A percentile compares a stretch with the other conserved stretches of the same genome.
These are phyloP conservation scores for Spergularia marina DNA, from an alignment of 148 eudicot species.

Conservation along the genomic window DNA sequence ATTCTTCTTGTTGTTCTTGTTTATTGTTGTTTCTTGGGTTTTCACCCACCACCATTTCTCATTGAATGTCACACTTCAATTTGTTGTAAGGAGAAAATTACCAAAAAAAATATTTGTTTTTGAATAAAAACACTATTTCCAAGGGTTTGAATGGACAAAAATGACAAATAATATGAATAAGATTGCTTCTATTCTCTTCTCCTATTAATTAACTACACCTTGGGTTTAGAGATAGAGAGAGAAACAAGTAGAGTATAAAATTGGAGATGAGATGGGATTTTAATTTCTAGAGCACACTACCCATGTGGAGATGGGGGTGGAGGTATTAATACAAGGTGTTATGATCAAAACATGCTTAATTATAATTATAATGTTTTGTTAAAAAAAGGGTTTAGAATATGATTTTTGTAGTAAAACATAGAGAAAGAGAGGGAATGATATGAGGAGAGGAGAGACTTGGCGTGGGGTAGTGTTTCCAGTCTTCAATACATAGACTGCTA, in stretches of 20 bases:
- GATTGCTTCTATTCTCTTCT: conserved; percentile 27
- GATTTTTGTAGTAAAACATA: conserved; percentile 30
- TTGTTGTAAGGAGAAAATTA: background rate
- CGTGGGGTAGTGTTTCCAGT: conserved; percentile 69
- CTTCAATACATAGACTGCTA: conserved; percentile 77
- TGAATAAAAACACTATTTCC: conserved; percentile 17
- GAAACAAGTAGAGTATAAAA: background rate
- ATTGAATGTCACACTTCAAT: conserved; percentile 11
- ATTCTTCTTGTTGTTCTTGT: conserved; percentile 6
- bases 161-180: conserved; percentile 35
- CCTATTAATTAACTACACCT: background rate
- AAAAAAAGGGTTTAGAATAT: too few relatives aligned
- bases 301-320: conserved; percentile 52
- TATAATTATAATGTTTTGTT: too few relatives aligned
- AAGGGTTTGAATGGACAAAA: conserved; percentile 18
- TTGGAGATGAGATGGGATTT: conserved; percentile 17
- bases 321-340: conserved; percentile 39
- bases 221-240: conserved; percentile 19
- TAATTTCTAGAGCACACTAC: conserved; percentile 28
- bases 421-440: conserved; percentile 24
- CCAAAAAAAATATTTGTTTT: background rate
- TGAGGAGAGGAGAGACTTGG: conserved; percentile 25
- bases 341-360: conserved; percentile 35
- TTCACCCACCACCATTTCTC: conserved; percentile 25
- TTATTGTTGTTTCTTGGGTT: conserved; percentile 15